These are phyloP conservation scores for Neurospora sp. DNA, from an alignment of 2,329 filamentous ascomycete genomes.

Conservation along the genomic window DNA sequence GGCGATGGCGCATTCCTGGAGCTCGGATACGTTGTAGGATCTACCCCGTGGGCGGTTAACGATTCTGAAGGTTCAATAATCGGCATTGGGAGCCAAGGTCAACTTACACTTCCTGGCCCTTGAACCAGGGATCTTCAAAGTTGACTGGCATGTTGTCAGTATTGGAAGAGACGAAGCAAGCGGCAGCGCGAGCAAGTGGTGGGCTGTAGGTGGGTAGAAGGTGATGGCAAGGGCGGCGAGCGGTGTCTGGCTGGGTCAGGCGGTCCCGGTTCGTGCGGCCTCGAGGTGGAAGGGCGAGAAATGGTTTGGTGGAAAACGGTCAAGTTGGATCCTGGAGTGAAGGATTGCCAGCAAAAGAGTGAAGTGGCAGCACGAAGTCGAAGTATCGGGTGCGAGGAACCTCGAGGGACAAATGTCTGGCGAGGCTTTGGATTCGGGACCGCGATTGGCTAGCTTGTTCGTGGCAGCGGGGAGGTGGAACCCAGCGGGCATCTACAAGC, in stretches of 20 bases:
- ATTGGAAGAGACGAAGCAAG: neutral
- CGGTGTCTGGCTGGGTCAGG: neutral
- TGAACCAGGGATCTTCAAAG: slow-evolving; percentile 24
- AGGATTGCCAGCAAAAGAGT: neutral
- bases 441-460: neutral
- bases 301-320: neutral
- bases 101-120: slow-evolving; percentile 24
- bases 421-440: neutral
- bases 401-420: neutral
- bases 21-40: slow-evolving; percentile 43
- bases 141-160: neutral
- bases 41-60: neutral
- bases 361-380: neutral
- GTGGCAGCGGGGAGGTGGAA: neutral
- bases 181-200: neutral
- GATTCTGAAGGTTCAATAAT: neutral
- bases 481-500: neutral
- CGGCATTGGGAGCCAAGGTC: slow-evolving; percentile 1
- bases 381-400: neutral
- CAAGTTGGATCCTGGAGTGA: neutral
- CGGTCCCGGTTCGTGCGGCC: neutral
- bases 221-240: neutral
- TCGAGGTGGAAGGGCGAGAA: neutral
- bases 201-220: neutral
- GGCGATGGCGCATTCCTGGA: slow-evolving; percentile 67